phyloP scores from a whole-genome alignment of 805 yeast species.

The Hagleromyces aurorensis region DNA sequence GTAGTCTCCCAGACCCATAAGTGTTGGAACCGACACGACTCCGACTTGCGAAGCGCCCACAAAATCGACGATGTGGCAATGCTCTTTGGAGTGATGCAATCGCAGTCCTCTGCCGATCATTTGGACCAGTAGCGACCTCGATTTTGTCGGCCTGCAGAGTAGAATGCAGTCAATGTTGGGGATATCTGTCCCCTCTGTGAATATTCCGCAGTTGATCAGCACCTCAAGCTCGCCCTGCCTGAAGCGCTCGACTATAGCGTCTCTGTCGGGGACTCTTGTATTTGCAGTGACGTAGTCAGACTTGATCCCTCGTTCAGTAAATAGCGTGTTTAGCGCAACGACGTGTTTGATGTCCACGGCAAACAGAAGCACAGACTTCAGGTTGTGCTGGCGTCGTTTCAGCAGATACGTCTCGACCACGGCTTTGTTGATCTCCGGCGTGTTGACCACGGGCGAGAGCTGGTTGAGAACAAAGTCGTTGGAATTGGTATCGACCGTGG shows the following conservation, averaged over 20 bases:
- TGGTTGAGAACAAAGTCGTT: conserved; percentile 46
- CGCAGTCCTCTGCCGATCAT: conserved; percentile 91
- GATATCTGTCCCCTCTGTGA: conserved; percentile 93
- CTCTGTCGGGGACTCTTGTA: conserved; percentile 48
- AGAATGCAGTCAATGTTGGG: conserved; percentile 80
- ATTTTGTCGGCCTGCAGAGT: conserved; percentile 73
- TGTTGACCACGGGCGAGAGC: conserved; percentile 50
- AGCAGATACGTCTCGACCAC: conserved; percentile 48
- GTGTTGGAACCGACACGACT: conserved; percentile 46
- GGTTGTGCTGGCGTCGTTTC: conserved; percentile 31
- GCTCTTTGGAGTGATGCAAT: conserved; percentile 47
- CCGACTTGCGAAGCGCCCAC: conserved; percentile 54
- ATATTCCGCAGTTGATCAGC: conserved; percentile 77
- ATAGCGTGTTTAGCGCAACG: conserved; percentile 40
- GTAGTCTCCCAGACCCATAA: conserved; percentile 32
- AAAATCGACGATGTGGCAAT: conserved; percentile 72
- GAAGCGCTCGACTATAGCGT: conserved; percentile 47
- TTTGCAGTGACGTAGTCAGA: conserved; percentile 67
- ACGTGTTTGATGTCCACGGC: conserved; percentile 72
- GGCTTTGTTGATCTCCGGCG: conserved; percentile 44
- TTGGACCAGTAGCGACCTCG: conserved; percentile 63
- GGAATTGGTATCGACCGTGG: conserved; percentile 22
- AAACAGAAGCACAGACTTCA: conserved; percentile 62
- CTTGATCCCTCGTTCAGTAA: conserved; percentile 52
- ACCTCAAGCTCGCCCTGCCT: conserved; percentile 57